Evolutionary conservation across 768 basidiomycete species (phyloP).

Genomic region (Mycena indigotica): DNA sequence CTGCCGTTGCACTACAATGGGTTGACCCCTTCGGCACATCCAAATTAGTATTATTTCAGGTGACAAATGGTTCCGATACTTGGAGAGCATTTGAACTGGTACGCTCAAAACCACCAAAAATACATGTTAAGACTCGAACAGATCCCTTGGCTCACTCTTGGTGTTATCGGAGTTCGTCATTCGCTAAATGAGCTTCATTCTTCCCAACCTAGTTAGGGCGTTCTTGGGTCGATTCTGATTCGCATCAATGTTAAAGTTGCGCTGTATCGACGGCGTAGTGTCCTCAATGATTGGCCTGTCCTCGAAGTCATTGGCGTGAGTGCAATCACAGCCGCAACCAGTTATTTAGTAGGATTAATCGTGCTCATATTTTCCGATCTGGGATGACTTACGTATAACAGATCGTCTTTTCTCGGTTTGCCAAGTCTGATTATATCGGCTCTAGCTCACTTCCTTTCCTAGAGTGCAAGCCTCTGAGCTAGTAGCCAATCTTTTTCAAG

Average conservation of each 20-base stretch:
- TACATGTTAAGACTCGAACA: constrained; percentile 26
- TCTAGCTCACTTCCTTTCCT: neutral
- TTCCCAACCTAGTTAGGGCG: constrained; percentile 45
- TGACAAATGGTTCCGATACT: constrained; percentile 57
- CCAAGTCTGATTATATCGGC: no score
- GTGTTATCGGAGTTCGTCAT: constrained; percentile 56
- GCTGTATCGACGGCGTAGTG: constrained; percentile 58
- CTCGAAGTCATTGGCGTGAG: constrained; percentile 64
- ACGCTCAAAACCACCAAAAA: constrained; percentile 12
- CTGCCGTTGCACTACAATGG: constrained; percentile 81
- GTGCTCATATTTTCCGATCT: neutral
- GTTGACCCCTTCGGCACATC: constrained; percentile 86
- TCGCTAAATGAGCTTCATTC: neutral
- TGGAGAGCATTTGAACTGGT: constrained; percentile 79
- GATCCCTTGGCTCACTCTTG: constrained; percentile 72
- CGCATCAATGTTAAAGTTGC: constrained; percentile 66
- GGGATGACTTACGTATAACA: constrained; percentile 25
- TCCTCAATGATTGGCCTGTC: constrained; percentile 61
- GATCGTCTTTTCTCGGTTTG: constrained; percentile 68
- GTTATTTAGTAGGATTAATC: constrained; percentile 58
- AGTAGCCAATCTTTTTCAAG: constrained; percentile 81
- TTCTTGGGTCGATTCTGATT: constrained; percentile 67
- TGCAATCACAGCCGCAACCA: constrained; percentile 69
- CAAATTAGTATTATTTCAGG: constrained; percentile 81
- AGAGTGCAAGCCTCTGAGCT: constrained; percentile 79